Base-by-base conservation (phyloP, 345 rosid genomes). In the Linum trigynum region DNA sequence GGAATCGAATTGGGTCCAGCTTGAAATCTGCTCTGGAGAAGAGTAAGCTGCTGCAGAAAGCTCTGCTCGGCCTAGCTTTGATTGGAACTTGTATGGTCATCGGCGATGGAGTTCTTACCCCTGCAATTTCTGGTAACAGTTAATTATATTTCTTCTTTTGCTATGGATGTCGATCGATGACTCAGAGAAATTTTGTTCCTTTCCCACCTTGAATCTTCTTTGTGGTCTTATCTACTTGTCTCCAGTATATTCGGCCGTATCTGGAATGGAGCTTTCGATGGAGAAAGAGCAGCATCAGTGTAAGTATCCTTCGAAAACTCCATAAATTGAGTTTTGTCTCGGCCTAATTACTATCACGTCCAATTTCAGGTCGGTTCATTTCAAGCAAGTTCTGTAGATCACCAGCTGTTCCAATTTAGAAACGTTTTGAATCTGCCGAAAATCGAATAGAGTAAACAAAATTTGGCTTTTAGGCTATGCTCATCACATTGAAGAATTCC, bases 1-100 rank as follows among this genome's bases (percentile, higher is more conserved):
- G 53, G 53, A 48, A 48, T 58, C 53, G 72, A 69, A 80, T 23
- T 82, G 69, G 82, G 85, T 60, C 74, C 85, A 10, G 76, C 72
- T 3, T 65, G 64, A 83, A 81, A 69, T 80, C 85, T 2, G 78
- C 80, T 75, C 79, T 84, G 32, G 88, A 80, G 82, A 85, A 83
- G 72, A 82, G 82, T 39, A 86, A 81, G 14, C 79, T 65, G 8
- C 72, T 77, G 32, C 84, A 53, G 62, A 61, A 70, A 45, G 17
- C 55, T 7, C 57, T 69, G 36, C 53, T 69, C 36, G 43, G 62
- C 42, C 41, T 69, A 55, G 72, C 56, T 41, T 62, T 69, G 35
- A 32, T 69, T 12, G 72, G 72, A 1, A 69, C 72, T n/a, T 69
- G 72, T 63, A 69, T 69, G 72, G 72, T 65, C n/a, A 69, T 69